Evolutionary conservation across 306 rosid genomes (phyloP).

Genomic region (Glycyrrhiza uralensis): DNA sequence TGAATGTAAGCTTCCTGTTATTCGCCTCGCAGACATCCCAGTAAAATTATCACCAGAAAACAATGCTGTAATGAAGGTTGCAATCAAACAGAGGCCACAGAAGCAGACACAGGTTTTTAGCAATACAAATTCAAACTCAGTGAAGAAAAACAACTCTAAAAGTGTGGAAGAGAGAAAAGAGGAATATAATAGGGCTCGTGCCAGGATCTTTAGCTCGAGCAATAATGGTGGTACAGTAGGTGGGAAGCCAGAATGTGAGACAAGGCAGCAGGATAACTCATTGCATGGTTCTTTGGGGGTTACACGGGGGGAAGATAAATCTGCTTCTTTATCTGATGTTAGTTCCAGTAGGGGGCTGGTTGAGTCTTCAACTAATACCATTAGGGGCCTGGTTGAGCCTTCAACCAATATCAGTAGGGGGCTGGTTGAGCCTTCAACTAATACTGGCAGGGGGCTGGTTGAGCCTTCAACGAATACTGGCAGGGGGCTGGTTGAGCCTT

Average conservation of each 20-base stretch:
- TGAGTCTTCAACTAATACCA: constrained; percentile 53
- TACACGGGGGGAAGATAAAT: constrained; percentile 62
- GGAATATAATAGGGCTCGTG: constrained; percentile 95
- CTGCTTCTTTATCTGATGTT: constrained; percentile 50
- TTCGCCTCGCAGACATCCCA: constrained; percentile 94
- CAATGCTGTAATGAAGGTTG: constrained; percentile 63
- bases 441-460: constrained; percentile 48
- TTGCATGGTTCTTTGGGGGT: constrained; percentile 49
- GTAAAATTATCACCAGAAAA: constrained; percentile 64
- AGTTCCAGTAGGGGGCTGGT: constrained; percentile 51
- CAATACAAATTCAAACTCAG: constrained; percentile 49
- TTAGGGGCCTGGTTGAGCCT: not conserved
- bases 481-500: constrained; percentile 58
- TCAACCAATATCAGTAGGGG: constrained; percentile 45
- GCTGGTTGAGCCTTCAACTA: constrained; percentile 22
- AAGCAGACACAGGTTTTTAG: constrained; percentile 42
- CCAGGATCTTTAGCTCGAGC: constrained; percentile 81
- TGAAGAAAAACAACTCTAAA: constrained; percentile 53
- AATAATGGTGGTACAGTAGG: constrained; percentile 34
- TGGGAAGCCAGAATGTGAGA: constrained; percentile 66
- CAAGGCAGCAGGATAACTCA: constrained; percentile 57
- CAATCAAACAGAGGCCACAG: constrained; percentile 93
- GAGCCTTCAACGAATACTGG: constrained; percentile 35
- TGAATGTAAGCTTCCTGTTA: constrained; percentile 66
- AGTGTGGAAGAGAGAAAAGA: constrained; percentile 99